These are phyloP conservation scores for Xanthoconium stramineum DNA, from an alignment of 768 basidiomycete genomes.

Conservation along the genomic window DNA sequence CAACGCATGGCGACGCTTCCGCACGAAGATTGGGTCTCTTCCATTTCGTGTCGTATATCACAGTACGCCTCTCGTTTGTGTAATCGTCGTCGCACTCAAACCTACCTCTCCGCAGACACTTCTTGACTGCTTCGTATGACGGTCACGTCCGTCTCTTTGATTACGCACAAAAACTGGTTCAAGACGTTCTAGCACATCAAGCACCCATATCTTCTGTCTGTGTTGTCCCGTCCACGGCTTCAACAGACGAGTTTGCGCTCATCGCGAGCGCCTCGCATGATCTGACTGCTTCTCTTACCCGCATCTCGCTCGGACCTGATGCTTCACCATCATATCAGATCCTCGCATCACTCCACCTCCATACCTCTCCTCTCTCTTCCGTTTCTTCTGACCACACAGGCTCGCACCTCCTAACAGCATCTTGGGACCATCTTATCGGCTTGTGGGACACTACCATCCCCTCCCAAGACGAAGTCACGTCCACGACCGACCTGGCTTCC, in stretches of 20 bases:
- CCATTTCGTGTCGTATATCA: constrained; percentile 24
- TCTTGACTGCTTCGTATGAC: constrained; percentile 82
- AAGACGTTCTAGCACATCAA: constrained; percentile 49
- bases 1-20: constrained; percentile 75
- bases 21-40: constrained; percentile 86
- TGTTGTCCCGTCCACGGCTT: constrained; percentile 40
- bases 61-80: constrained; percentile 8
- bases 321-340: constrained; percentile 1
- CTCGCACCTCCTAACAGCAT: constrained; percentile 70
- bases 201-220: constrained; percentile 69
- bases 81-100: neutral
- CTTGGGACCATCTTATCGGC: constrained; percentile 86
- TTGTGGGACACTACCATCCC: constrained; percentile 73
- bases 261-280: constrained; percentile 79
- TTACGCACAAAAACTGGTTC: constrained; percentile 56
- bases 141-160: constrained; percentile 72
- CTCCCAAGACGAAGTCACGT: constrained; percentile 54
- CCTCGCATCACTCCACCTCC: constrained; percentile 73
- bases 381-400: constrained; percentile 55
- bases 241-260: constrained; percentile 34
- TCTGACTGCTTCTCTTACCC: constrained; percentile 60
- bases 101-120: constrained; percentile 41
- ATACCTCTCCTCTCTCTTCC: constrained; percentile 77
- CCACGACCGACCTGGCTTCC: neutral
- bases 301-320: constrained; percentile 11